Evolutionary conservation across 495 filamentous ascomycete genomes (phyloP).

Genomic region (Aspergillus nanangensis): DNA sequence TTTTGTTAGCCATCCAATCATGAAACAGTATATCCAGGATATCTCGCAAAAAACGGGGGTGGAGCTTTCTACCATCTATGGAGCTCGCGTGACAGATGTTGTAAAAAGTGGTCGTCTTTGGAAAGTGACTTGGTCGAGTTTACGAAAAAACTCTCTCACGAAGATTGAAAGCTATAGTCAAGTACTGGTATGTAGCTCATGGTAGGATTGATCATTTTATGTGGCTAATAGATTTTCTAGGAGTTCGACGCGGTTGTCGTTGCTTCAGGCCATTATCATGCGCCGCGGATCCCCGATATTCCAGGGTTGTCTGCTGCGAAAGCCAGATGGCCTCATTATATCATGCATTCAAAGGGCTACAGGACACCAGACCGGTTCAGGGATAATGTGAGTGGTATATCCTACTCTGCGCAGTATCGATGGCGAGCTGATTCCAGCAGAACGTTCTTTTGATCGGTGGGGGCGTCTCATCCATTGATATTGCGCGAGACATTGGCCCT

Average conservation of each 20-base stretch:
- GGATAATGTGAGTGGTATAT: conserved; percentile 26
- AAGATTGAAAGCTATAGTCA: no score
- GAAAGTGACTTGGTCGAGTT: conserved; percentile 38
- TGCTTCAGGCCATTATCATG: conserved; percentile 56
- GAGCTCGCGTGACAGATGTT: conserved; percentile 54
- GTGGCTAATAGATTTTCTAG: conserved; percentile 16
- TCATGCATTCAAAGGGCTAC: conserved; percentile 60
- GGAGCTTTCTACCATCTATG: conserved; percentile 44
- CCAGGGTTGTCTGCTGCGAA: conserved; percentile 51
- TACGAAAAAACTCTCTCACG: no score
- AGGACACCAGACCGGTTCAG: conserved; percentile 43
- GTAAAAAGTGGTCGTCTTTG: conserved; percentile 45
- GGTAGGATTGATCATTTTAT: conserved; percentile 8
- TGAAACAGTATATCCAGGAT: conserved; percentile 57
- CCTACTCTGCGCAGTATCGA: background rate
- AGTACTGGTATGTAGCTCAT: no score
- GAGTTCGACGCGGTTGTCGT: conserved; percentile 54
- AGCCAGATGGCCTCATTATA: conserved; percentile 39
- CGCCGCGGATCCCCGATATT: conserved; percentile 52
- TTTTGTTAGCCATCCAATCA: conserved; percentile 49
- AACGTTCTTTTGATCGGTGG: conserved; percentile 58
- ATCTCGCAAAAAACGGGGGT: conserved; percentile 47
- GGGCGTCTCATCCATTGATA: conserved; percentile 57
- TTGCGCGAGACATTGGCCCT: conserved; percentile 50
- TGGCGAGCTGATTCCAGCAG: conserved; percentile 14